Percentiles rank a stretch among this genome's conserved stretches.
phyloP scores from a whole-genome alignment of 2,329 filamentous ascomycete genomes.

The Epichloe brachyelytri region DNA sequence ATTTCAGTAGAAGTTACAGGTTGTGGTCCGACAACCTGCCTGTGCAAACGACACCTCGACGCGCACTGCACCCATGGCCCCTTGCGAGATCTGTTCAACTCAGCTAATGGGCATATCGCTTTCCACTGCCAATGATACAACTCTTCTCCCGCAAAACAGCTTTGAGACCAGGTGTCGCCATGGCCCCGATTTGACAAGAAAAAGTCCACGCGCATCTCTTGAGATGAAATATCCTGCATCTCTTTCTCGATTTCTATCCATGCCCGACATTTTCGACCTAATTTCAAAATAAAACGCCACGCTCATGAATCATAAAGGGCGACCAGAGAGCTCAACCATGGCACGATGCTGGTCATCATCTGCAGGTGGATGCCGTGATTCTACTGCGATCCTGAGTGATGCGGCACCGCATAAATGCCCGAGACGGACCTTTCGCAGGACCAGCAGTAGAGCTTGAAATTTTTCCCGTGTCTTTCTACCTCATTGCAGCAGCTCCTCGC shows the following conservation, averaged over 20 bases:
- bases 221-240: not conserved
- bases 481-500: constrained; percentile 75
- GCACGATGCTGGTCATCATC: not conserved
- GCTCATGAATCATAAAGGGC: constrained; percentile 21
- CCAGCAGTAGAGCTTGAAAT: constrained; percentile 8
- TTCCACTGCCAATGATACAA: too few relatives aligned
- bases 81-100: not conserved
- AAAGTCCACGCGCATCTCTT: not conserved
- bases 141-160: not conserved
- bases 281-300: constrained; percentile 22
- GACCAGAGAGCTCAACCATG: constrained; percentile 3
- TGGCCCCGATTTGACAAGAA: too few relatives aligned
- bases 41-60: too few relatives aligned
- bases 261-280: constrained; percentile 15
- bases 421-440: not conserved
- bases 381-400: not conserved
- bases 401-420: not conserved
- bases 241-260: constrained; percentile 10
- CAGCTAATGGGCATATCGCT: not conserved
- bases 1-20: not conserved
- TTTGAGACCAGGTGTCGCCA: not conserved
- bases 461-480: not conserved
- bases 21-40: not conserved
- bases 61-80: not conserved
- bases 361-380: not conserved